Percentiles rank a stretch among this genome's conserved stretches.
These are phyloP conservation scores for Cordyceps cateniannulata DNA, from an alignment of 2,329 filamentous ascomycete species.

Conservation along the genomic window DNA sequence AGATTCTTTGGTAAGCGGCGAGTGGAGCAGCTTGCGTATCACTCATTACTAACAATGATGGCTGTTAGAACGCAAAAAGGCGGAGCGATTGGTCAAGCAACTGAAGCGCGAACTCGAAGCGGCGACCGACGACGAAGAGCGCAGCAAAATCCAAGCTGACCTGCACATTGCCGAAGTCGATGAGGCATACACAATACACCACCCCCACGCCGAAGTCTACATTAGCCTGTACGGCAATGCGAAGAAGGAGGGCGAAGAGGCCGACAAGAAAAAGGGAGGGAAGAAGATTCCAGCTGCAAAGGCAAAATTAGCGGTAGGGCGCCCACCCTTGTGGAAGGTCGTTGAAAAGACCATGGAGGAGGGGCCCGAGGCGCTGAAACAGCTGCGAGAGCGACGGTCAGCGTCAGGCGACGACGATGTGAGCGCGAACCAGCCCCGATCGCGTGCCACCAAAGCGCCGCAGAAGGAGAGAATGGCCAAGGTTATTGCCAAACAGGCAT, in stretches of 20 bases:
- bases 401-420: conserved; percentile 13
- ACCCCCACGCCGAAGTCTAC: conserved; percentile 65
- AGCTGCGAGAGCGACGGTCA: conserved; percentile 46
- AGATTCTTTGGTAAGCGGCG: conserved; percentile 66
- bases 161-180: conserved; percentile 68
- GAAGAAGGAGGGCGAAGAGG: conserved; percentile 29
- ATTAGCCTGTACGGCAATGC: conserved; percentile 51
- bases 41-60: not conserved
- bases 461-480: conserved; percentile 10
- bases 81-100: conserved; percentile 59
- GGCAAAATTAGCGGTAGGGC: conserved; percentile 38
- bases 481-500: conserved; percentile 15
- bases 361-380: conserved; percentile 44
- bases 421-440: not conserved
- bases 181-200: conserved; percentile 67
- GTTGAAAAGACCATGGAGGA: conserved; percentile 60
- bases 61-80: conserved; percentile 65
- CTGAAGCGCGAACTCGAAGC: conserved; percentile 51
- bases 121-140: conserved; percentile 44
- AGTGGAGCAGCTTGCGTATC: not conserved
- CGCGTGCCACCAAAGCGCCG: not conserved
- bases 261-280: conserved; percentile 30
- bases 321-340: conserved; percentile 59
- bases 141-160: conserved; percentile 44
- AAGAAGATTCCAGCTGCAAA: conserved; percentile 33